Conservation (phyloP, 306 rosid species). For the Potentilla sterilis region DNA sequence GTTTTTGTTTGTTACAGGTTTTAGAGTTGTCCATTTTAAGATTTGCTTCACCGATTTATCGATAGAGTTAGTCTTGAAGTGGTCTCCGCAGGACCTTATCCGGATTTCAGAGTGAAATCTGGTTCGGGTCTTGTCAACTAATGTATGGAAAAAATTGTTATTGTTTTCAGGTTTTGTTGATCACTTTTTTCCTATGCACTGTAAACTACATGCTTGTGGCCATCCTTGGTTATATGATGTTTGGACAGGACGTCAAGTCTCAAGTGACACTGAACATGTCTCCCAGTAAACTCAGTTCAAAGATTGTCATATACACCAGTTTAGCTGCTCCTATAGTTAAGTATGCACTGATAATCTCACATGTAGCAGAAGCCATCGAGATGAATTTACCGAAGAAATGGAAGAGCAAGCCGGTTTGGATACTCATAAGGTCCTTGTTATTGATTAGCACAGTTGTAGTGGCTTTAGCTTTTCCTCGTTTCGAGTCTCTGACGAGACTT, state of each 20-base stretch:
- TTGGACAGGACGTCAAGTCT: conserved; percentile 11
- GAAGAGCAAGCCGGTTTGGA: background rate
- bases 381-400: background rate
- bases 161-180: conserved; percentile 6
- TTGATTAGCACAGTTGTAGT: conserved; percentile 12
- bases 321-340: conserved; percentile 14
- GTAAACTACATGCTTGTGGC: conserved; percentile 12
- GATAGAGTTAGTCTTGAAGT: no score
- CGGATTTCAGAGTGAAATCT: no score
- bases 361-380: conserved; percentile 20
- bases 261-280: conserved; percentile 22
- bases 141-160: no score
- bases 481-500: background rate
- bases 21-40: no score
- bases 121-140: no score
- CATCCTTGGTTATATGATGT: conserved; percentile 19
- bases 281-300: conserved; percentile 11
- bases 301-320: conserved; percentile 19
- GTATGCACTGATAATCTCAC: conserved; percentile 16
- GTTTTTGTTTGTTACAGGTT: no score
- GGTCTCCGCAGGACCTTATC: no score
- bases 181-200: conserved; percentile 5
- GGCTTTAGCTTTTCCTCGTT: background rate
- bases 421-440: conserved; percentile 4
- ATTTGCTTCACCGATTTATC: no score